These are phyloP conservation scores for Taphrina wiesneri DNA, from an alignment of 1,139 yeast genomes.

Conservation along the genomic window DNA sequence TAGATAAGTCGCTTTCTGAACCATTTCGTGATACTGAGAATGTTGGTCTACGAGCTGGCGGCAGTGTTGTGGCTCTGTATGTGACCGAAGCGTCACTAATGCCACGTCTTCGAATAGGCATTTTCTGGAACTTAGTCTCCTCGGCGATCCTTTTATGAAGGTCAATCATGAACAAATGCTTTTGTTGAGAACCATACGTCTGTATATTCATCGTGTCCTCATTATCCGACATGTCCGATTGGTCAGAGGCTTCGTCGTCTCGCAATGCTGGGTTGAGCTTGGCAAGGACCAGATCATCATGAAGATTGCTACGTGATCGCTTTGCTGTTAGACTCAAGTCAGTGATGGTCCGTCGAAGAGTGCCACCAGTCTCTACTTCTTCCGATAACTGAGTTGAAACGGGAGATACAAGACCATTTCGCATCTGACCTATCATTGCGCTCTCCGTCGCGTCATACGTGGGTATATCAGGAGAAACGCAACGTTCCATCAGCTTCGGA, in stretches of 20 bases:
- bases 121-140: constrained; percentile 22
- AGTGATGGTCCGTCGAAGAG: constrained; percentile 14
- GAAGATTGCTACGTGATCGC: constrained; percentile 7
- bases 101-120: constrained; percentile 24
- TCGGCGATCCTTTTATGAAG: constrained; percentile 18
- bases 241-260: constrained; percentile 29
- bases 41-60: constrained; percentile 3
- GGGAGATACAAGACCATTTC: constrained; percentile 1
- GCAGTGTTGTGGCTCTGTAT: constrained; percentile 3
- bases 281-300: constrained; percentile 1
- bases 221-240: constrained; percentile 27
- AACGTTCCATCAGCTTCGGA: constrained; percentile 16
- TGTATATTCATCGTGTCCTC: neutral
- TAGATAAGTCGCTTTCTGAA: constrained; percentile 17
- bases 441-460: constrained; percentile 10
- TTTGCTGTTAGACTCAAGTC: constrained; percentile 4
- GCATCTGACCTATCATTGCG: neutral
- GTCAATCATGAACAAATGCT: constrained; percentile 26
- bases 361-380: neutral
- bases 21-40: constrained; percentile 10
- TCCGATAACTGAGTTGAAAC: constrained; percentile 1
- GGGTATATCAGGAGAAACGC: constrained; percentile 31
- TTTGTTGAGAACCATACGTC: constrained; percentile 5
- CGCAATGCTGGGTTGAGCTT: constrained; percentile 18
- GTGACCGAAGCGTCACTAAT: constrained; percentile 27